Evolutionary conservation across 2,329 filamentous ascomycete species (phyloP), one percentile per base, ranked within the genome.

Genomic region (Karstenula rhodostoma): DNA sequence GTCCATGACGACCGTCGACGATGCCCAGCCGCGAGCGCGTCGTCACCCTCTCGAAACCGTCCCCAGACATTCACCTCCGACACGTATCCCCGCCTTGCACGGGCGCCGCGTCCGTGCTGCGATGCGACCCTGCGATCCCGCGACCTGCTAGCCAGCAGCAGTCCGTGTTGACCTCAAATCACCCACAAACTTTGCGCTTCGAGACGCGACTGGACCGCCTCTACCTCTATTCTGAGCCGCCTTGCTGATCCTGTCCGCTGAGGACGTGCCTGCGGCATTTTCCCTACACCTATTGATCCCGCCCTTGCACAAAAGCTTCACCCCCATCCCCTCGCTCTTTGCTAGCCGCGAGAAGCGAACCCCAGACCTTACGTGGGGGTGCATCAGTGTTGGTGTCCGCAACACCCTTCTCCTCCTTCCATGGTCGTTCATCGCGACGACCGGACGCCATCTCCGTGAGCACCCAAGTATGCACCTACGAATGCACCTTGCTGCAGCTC

Each of bases 241-340:
- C 44, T 25, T 4, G 43, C 57, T 55, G 57, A 55, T 55, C 57
- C 13, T 54, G 51, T 49, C 49, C 42, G 46, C 42, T 25, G 22
- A 7, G 40, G 57, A 59, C 49, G 35, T 50, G 58, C 58, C 47
- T 60, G 58, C 52, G 58, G 58, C 58, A 60, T 52, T 60, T 58
- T 58, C 33, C 13, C 12, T 19, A 23, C 23, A 19, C 40, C 56
- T 35, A 29, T 33, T 12, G 13, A 35, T 17, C 23, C 5, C 47
- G 29, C 33, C 50, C 50, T 51, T 19, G 50, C 15, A n/a, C 19
- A n/a, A 25, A 17, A 40, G 42, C 25, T 15, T 40, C 51, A 43
- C 19, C 27, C 27, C 4, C 27, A 29, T 19, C 22, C 37, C 37
- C 37, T 57, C 55, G 29, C 47, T 48, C 57, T 19, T 25, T n/a